Evolutionary conservation across 164 flowering plant genomes (phyloP).

Genomic region (Macadamia tetraphylla): DNA sequence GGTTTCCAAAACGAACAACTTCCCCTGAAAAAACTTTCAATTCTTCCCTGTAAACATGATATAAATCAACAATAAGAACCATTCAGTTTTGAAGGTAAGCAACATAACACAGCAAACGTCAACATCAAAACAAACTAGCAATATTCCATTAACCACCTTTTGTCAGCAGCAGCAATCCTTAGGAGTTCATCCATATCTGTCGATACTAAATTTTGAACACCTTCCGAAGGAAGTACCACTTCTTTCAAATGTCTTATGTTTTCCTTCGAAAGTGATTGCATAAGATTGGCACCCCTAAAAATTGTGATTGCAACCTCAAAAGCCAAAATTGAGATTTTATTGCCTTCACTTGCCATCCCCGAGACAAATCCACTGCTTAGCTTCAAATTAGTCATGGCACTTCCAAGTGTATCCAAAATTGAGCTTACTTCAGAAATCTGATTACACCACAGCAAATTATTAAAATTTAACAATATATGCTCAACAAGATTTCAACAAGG

Average conservation of each 20-base stretch:
- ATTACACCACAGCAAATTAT: slow-evolving; percentile 1
- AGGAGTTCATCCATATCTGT: slow-evolving; percentile 71
- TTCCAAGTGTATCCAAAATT: slow-evolving; percentile 85
- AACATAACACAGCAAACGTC: neutral
- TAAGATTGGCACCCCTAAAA: slow-evolving; percentile 75
- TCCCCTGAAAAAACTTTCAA: slow-evolving; percentile 70
- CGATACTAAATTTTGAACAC: slow-evolving; percentile 66
- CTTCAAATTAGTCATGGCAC: slow-evolving; percentile 80
- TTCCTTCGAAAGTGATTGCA: slow-evolving; percentile 80
- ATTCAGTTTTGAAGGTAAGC: neutral
- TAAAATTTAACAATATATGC: neutral
- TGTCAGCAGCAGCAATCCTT: slow-evolving; percentile 81
- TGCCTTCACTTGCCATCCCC: slow-evolving; percentile 64
- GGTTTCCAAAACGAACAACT: slow-evolving; percentile 90
- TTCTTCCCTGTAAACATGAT: slow-evolving; percentile 58
- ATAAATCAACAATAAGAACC: slow-evolving; percentile 4
- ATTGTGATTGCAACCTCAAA: slow-evolving; percentile 93
- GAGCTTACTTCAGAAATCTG: slow-evolving; percentile 81
- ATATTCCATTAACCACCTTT: slow-evolving; percentile 42
- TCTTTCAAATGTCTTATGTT: slow-evolving; percentile 67
- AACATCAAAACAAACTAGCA: slow-evolving; percentile 1
- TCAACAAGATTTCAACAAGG: neutral
- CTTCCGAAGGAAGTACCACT: slow-evolving; percentile 73
- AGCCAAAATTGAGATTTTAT: slow-evolving; percentile 67
- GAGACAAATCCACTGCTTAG: slow-evolving; percentile 64